Conservation (phyloP, 371 early-diverging fungal genomes). For the Mycotypha africana region DNA sequence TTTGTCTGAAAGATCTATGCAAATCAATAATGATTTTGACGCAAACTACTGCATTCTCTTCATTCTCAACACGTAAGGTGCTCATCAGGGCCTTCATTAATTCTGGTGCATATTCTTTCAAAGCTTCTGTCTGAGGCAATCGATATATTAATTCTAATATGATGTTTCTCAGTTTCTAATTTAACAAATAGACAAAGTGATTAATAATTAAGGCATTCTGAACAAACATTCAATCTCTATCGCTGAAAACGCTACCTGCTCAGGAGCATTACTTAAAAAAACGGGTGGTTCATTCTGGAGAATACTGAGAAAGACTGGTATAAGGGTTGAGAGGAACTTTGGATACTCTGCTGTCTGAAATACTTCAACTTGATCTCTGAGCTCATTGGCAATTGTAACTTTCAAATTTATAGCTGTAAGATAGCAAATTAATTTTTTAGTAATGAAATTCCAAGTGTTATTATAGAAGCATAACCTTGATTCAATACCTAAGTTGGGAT, state of each 20-base stretch:
- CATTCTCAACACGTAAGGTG: constrained; percentile 86
- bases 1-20: constrained; percentile 77
- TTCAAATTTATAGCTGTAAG: constrained; percentile 56
- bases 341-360: constrained; percentile 83
- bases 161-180: constrained; percentile 87
- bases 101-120: constrained; percentile 58
- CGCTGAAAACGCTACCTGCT: constrained; percentile 80
- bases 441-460: too few species aligned
- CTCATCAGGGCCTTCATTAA: constrained; percentile 65
- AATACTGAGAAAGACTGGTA: constrained; percentile 81
- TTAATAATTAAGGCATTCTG: too few species aligned
- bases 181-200: not conserved
- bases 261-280: constrained; percentile 73
- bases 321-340: constrained; percentile 67
- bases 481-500: constrained; percentile 56
- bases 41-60: constrained; percentile 92
- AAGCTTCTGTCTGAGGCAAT: constrained; percentile 80
- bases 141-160: constrained; percentile 91
- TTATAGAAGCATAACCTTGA: too few species aligned
- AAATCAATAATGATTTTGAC: constrained; percentile 94
- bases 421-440: too few species aligned
- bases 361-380: constrained; percentile 88
- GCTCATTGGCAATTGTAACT: constrained; percentile 80
- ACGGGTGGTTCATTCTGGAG: constrained; percentile 74
- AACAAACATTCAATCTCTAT: not conserved